Conservation (phyloP, 2,329 filamentous ascomycete species). For the Aureobasidium musti region DNA sequence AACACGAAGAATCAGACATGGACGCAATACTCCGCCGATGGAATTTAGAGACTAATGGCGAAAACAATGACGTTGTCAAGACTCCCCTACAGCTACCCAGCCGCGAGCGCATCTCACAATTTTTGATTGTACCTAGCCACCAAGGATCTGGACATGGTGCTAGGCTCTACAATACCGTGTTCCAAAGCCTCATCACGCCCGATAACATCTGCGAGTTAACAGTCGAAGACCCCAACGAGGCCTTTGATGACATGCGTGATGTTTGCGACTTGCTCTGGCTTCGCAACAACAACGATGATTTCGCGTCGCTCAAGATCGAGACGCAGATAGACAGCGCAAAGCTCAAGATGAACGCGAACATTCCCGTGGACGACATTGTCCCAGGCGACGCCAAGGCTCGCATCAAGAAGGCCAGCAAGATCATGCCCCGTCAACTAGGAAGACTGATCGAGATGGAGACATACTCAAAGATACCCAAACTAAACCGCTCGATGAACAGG, state of each 20-base stretch:
- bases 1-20: conserved; percentile 30
- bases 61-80: neutral
- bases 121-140: conserved; percentile 84
- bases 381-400: conserved; percentile 55
- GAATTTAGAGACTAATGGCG: conserved; percentile 17
- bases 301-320: conserved; percentile 51
- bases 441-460: conserved; percentile 75
- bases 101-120: conserved; percentile 86
- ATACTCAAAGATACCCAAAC: conserved; percentile 57
- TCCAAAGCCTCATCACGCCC: conserved; percentile 65
- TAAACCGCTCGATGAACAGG: conserved; percentile 52
- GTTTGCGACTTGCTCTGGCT: conserved; percentile 70
- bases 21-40: conserved; percentile 29
- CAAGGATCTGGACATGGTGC: conserved; percentile 78
- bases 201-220: conserved; percentile 76
- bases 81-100: conserved; percentile 64
- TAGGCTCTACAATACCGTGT: conserved; percentile 79
- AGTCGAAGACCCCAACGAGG: conserved; percentile 89
- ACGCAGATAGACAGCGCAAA: conserved; percentile 51
- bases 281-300: conserved; percentile 48
- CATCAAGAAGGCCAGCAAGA: conserved; percentile 66
- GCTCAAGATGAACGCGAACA: conserved; percentile 55
- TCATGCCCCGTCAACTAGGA: conserved; percentile 73
- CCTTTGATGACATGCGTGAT: conserved; percentile 78
- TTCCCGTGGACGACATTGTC: conserved; percentile 61